Evolutionary conservation across 1,284 basidiomycete species (phyloP).

Genomic region (Ustilago esculenta): DNA sequence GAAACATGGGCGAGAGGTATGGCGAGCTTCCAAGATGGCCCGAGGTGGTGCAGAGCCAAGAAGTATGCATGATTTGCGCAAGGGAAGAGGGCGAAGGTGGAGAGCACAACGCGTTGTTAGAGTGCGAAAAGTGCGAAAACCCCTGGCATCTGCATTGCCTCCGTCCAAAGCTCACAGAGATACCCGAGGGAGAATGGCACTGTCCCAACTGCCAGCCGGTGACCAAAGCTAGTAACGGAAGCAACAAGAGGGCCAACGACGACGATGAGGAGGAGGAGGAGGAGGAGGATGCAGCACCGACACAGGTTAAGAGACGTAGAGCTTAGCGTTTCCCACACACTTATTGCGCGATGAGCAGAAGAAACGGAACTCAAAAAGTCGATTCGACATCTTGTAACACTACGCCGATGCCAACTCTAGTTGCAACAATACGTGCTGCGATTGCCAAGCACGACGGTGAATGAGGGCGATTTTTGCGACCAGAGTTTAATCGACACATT

Average conservation of each 20-base stretch:
- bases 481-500: no score
- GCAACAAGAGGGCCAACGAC: slow-evolving; percentile 7
- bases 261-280: slow-evolving; percentile 21
- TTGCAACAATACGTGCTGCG: no score
- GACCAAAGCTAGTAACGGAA: slow-evolving; percentile 7
- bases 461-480: no score
- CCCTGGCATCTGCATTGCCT: slow-evolving; percentile 88
- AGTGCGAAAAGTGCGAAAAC: slow-evolving; percentile 78
- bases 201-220: slow-evolving; percentile 50
- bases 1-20: slow-evolving; percentile 71
- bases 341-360: background rate
- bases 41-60: slow-evolving; percentile 73
- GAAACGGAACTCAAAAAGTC: slow-evolving; percentile 11
- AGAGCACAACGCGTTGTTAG: slow-evolving; percentile 55
- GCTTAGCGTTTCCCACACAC: background rate
- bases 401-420: background rate
- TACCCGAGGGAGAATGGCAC: slow-evolving; percentile 77
- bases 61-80: slow-evolving; percentile 78
- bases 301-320: slow-evolving; percentile 24
- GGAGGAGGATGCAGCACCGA: slow-evolving; percentile 6
- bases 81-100: slow-evolving; percentile 72
- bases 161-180: slow-evolving; percentile 76
- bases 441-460: no score
- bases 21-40: slow-evolving; percentile 62
- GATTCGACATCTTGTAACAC: slow-evolving; percentile 12